Evolutionary conservation across 2,329 filamentous ascomycete genomes (phyloP).

Genomic region (Helminthosporium solani): DNA sequence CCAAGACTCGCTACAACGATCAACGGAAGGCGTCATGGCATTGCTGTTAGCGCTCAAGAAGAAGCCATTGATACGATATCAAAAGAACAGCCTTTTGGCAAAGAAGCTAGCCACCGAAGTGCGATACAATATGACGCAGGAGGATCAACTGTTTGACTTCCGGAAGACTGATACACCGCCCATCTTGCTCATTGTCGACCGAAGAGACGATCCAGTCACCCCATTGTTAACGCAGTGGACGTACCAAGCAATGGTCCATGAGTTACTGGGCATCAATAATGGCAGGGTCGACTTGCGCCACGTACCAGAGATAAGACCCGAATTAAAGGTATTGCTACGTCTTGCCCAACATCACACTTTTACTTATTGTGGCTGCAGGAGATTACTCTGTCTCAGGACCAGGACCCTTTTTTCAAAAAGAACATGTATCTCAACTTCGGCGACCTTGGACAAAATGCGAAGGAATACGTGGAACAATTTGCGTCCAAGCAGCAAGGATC

Average conservation of each 20-base stretch:
- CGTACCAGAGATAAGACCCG: slow-evolving; percentile 79
- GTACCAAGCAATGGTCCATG: slow-evolving; percentile 99
- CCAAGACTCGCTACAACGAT: slow-evolving; percentile 78
- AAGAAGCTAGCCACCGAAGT: slow-evolving; percentile 94
- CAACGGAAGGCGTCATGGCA: slow-evolving; percentile 83
- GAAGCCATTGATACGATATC: slow-evolving; percentile 90
- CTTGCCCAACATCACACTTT: background rate
- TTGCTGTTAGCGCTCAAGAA: slow-evolving; percentile 89
- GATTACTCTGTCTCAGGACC: slow-evolving; percentile 92
- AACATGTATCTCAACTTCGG: slow-evolving; percentile 99
- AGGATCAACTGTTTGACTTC: slow-evolving; percentile 96
- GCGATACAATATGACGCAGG: slow-evolving; percentile 88
- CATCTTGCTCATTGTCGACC: slow-evolving; percentile 84
- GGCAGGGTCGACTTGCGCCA: slow-evolving; percentile 87
- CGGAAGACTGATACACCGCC: slow-evolving; percentile 91
- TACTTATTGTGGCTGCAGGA: slow-evolving; percentile 51
- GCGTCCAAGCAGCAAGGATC: slow-evolving; percentile 96
- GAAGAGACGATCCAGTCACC: slow-evolving; percentile 91
- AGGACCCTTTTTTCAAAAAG: slow-evolving; percentile 98
- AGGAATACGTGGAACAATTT: slow-evolving; percentile 98
- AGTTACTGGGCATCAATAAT: slow-evolving; percentile 89
- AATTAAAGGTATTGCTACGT: slow-evolving; percentile 60
- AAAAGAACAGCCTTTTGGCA: slow-evolving; percentile 83
- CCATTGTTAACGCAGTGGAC: slow-evolving; percentile 97
- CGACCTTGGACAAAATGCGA: slow-evolving; percentile 91